Conservation (phyloP, 2,329 filamentous ascomycete genomes). For the Verticillium klebahnii region DNA sequence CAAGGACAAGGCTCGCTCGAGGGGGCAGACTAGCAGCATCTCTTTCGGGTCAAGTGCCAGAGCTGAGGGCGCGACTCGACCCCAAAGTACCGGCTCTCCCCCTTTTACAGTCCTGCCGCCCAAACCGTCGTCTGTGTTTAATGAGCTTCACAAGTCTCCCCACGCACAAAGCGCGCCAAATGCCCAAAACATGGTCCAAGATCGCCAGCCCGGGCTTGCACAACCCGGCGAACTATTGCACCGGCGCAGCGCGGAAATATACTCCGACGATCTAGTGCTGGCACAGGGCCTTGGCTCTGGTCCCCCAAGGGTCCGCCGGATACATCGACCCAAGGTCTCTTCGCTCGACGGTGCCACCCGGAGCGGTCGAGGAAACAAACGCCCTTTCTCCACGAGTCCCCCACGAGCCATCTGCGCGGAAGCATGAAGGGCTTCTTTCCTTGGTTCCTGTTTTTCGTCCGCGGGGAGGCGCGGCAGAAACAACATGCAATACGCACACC, state of each 20-base stretch:
- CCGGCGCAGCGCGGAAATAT: slow-evolving; percentile 13
- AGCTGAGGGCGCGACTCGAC: not conserved
- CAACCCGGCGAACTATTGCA: not conserved
- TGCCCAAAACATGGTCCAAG: not conserved
- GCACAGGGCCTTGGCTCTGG: not conserved
- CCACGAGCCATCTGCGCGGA: not conserved
- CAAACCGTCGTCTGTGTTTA: not conserved
- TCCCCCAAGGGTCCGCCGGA: not conserved
- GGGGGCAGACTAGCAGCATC: not conserved
- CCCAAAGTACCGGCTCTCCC: not conserved
- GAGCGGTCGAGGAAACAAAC: not conserved
- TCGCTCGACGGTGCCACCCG: not conserved
- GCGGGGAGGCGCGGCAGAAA: not conserved
- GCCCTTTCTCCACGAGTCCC: not conserved
- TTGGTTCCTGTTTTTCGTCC: not conserved
- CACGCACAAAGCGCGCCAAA: not conserved
- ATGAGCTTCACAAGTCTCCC: not conserved
- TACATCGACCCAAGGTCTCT: not conserved
- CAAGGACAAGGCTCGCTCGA: not conserved
- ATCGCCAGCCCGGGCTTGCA: not conserved
- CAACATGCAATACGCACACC: not conserved
- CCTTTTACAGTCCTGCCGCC: not conserved
- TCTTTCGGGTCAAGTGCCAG: not conserved
- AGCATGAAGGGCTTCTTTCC: not conserved
- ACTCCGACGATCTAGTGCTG: slow-evolving; percentile 8